Percentiles rank a stretch among this genome's conserved stretches.
phyloP scores from a whole-genome alignment of 768 basidiomycete species.

The Tylopilus balloui region DNA sequence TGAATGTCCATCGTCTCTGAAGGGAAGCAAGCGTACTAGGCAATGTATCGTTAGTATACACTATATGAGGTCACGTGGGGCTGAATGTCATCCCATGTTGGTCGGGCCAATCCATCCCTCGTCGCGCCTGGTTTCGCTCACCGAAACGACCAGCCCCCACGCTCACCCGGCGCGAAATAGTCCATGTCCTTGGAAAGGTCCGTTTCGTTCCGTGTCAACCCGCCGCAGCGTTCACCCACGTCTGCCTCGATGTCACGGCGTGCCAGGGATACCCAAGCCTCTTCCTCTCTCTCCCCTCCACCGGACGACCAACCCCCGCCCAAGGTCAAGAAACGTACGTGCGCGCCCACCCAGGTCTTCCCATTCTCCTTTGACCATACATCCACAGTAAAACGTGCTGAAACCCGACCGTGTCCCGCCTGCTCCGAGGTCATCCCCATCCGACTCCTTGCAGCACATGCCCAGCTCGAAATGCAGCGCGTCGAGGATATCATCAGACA shows the following conservation, averaged over 20 bases:
- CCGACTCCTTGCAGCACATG: constrained; percentile 63
- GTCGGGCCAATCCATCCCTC: constrained; percentile 10
- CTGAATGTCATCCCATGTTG: neutral
- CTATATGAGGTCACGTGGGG: constrained; percentile 9
- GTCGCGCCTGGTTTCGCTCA: neutral
- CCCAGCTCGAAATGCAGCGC: constrained; percentile 61
- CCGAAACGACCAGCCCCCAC: neutral
- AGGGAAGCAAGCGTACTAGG: neutral
- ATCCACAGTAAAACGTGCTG: constrained; percentile 59
- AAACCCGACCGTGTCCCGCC: constrained; percentile 70
- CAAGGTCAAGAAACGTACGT: constrained; percentile 49
- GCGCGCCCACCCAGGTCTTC: neutral
- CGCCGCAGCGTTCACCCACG: neutral
- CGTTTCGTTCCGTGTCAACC: constrained; percentile 9
- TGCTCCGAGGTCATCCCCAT: constrained; percentile 71
- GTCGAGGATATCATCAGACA: constrained; percentile 62
- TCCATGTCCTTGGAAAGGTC: constrained; percentile 22
- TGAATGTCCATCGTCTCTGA: neutral
- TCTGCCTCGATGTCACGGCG: constrained; percentile 33
- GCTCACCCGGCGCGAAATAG: neutral
- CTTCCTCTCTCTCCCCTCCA: constrained; percentile 34
- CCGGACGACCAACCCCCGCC: constrained; percentile 29
- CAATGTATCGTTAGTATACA: constrained; percentile 20
- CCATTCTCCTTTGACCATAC: neutral
- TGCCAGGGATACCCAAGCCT: constrained; percentile 26